Conservation (phyloP, 2,329 filamentous ascomycete genomes). For the Ascochyta pisi region DNA sequence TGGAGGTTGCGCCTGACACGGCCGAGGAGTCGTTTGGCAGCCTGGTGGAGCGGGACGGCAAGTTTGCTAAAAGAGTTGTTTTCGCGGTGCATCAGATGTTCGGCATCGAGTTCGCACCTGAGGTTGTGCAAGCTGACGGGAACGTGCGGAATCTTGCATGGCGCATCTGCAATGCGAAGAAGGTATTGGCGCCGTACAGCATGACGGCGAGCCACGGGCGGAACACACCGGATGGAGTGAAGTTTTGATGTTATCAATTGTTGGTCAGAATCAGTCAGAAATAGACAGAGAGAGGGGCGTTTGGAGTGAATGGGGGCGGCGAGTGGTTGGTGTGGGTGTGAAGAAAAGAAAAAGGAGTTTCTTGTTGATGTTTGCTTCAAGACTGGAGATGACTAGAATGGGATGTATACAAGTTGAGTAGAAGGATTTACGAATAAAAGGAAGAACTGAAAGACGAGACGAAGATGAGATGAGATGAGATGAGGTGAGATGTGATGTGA, state of each 20-base stretch:
- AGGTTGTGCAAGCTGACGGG: constrained; percentile 90
- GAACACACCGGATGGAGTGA: constrained; percentile 40
- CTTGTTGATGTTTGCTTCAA: not conserved
- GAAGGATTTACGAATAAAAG: too few species aligned
- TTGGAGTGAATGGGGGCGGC: too few species aligned
- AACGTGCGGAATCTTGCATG: constrained; percentile 89
- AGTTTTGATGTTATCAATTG: not conserved
- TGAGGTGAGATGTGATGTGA: too few species aligned
- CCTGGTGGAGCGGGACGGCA: constrained; percentile 83
- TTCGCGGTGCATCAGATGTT: constrained; percentile 97
- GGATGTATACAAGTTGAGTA: too few species aligned
- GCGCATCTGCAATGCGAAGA: constrained; percentile 95
- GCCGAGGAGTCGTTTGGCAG: constrained; percentile 84
- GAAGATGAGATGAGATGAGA: too few species aligned
- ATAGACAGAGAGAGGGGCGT: too few species aligned
- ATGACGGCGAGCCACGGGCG: constrained; percentile 55
- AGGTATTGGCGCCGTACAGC: constrained; percentile 71
- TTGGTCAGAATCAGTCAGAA: too few species aligned
- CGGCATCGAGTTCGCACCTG: constrained; percentile 91
- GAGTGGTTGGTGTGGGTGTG: too few species aligned
- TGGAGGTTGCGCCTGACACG: constrained; percentile 83
- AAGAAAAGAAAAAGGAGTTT: too few species aligned
- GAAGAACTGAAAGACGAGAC: too few species aligned
- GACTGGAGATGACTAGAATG: not conserved
- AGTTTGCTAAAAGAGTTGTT: constrained; percentile 87